Conservation (phyloP, 495 filamentous ascomycete genomes). For the Neurospora sp. region DNA sequence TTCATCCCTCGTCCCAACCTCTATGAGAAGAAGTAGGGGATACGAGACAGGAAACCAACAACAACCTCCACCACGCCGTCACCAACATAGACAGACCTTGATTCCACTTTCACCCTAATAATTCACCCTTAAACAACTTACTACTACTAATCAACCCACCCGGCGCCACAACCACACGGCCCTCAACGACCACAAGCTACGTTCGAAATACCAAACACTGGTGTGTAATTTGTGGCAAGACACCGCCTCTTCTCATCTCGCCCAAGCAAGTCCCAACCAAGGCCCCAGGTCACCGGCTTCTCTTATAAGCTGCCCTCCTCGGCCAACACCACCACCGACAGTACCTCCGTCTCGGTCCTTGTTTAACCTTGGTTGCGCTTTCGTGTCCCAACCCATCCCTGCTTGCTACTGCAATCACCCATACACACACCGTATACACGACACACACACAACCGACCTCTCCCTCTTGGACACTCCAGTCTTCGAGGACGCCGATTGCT, state of each 20-base stretch:
- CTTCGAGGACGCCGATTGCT: constrained; percentile 1
- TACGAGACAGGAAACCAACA: not conserved
- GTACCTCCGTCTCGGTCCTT: not conserved
- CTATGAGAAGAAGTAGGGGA: not conserved
- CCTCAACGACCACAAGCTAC: not conserved
- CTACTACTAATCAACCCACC: not conserved
- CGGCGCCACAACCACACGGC: not conserved
- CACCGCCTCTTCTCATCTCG: not conserved
- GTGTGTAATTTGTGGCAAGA: not conserved
- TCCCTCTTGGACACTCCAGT: not conserved
- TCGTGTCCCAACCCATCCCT: not conserved
- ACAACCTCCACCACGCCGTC: not conserved
- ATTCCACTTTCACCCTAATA: not conserved
- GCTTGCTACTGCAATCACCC: constrained; percentile 7
- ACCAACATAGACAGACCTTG: not conserved
- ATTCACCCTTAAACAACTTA: not conserved
- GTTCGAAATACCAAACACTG: not conserved
- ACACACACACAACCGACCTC: not conserved
- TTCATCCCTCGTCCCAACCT: not conserved
- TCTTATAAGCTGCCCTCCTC: not conserved
- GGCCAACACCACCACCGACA: constrained; percentile 3
- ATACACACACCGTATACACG: not conserved
- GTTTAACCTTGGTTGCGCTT: constrained; percentile 2
- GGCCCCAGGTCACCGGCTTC: not conserved
- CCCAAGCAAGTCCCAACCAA: not conserved